Conservation (phyloP, 768 basidiomycete species). For the Kockovaella imperatae region DNA sequence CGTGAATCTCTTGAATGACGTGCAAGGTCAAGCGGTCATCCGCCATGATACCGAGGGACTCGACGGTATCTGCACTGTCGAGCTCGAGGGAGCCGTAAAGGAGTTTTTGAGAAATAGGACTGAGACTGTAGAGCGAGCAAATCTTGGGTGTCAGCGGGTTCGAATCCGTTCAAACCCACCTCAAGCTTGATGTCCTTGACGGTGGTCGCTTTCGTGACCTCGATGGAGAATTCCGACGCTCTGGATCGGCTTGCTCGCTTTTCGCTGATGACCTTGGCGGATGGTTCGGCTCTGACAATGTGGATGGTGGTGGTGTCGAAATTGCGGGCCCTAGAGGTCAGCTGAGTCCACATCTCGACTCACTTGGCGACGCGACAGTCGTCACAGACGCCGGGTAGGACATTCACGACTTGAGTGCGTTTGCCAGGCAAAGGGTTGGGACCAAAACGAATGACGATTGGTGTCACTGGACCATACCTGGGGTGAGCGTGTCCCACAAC, state of each 20-base stretch:
- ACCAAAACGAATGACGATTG: slow-evolving; percentile 7
- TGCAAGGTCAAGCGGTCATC: slow-evolving; percentile 11
- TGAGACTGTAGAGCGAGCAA: slow-evolving; percentile 8
- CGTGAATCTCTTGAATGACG: slow-evolving; percentile 15
- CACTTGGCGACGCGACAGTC: slow-evolving; percentile 10
- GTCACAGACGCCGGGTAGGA: slow-evolving; percentile 7
- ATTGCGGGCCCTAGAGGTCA: not conserved
- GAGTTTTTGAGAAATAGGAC: slow-evolving; percentile 25
- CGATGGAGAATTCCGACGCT: slow-evolving; percentile 3
- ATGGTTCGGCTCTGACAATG: not conserved
- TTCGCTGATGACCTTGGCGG: not conserved
- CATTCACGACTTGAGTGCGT: not conserved
- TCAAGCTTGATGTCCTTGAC: slow-evolving; percentile 22
- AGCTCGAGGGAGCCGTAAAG: slow-evolving; percentile 11
- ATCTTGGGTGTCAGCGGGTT: slow-evolving; percentile 1
- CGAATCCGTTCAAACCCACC: not conserved
- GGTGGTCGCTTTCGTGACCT: slow-evolving; percentile 9
- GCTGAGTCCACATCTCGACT: not conserved
- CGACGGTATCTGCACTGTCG: slow-evolving; percentile 17
- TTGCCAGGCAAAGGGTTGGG: slow-evolving; percentile 3
- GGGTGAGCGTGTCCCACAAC: not conserved
- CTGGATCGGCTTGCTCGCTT: slow-evolving; percentile 1
- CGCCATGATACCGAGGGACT: slow-evolving; percentile 10
- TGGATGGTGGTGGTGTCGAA: not conserved
- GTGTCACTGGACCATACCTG: slow-evolving; percentile 6